Percentiles rank a stretch among this genome's conserved stretches.
phyloP scores from a whole-genome alignment of 192 early-diverging fungal genomes.

The Coemansia sp. region DNA sequence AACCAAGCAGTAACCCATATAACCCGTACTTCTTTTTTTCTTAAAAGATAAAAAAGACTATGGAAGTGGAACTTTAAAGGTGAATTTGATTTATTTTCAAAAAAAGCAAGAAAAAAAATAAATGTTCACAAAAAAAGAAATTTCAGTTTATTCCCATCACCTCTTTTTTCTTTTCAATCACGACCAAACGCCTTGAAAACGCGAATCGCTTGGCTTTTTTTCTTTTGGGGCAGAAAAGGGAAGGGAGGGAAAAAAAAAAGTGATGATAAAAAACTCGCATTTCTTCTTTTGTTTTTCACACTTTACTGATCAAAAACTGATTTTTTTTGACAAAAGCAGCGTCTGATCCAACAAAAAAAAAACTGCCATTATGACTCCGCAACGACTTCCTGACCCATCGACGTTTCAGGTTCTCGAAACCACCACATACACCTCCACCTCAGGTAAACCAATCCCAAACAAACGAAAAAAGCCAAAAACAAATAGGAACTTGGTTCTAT shows the following conservation, averaged over 20 bases:
- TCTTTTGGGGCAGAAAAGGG: not conserved
- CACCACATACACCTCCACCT: slow-evolving; percentile 14
- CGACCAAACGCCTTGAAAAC: too few species aligned
- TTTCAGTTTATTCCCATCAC: too few species aligned
- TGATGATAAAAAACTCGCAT: not conserved
- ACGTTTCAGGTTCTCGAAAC: slow-evolving; percentile 44
- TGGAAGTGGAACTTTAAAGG: not conserved
- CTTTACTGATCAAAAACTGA: not conserved
- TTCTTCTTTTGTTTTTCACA: not conserved
- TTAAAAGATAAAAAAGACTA: not conserved
- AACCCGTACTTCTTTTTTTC: not conserved
- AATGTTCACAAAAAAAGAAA: not conserved
- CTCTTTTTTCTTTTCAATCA: too few species aligned
- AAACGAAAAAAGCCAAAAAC: not conserved
- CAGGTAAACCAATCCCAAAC: not conserved
- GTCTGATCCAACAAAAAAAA: not conserved
- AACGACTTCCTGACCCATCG: slow-evolving; percentile 18
- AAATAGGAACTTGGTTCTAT: not conserved
- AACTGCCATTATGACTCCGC: not conserved
- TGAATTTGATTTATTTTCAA: not conserved
- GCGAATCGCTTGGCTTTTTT: not conserved
- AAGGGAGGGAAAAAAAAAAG: not conserved
- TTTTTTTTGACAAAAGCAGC: not conserved
- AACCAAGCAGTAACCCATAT: slow-evolving; percentile 6
- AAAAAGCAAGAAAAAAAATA: slow-evolving; percentile 4